These are phyloP conservation scores for Microstroma glucosiphilum DNA, from an alignment of 1,284 basidiomycete genomes.

Conservation along the genomic window DNA sequence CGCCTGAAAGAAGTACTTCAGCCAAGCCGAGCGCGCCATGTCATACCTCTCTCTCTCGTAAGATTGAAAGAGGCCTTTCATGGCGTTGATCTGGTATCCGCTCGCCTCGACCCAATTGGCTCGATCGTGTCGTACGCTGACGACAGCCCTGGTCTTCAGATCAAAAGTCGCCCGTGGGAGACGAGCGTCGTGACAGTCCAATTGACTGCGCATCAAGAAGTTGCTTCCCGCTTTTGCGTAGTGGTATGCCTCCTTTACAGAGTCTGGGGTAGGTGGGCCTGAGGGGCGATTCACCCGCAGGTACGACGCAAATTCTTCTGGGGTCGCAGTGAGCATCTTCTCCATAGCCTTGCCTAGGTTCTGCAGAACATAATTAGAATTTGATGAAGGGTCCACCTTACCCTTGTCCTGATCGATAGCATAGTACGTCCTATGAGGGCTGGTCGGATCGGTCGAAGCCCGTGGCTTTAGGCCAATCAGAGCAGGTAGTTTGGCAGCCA, in stretches of 20 bases:
- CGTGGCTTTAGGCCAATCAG: slow-evolving; percentile 59
- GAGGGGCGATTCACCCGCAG: slow-evolving; percentile 54
- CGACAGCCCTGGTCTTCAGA: slow-evolving; percentile 84
- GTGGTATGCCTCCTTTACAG: slow-evolving; percentile 35
- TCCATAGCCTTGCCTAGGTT: slow-evolving; percentile 77
- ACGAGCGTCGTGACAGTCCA: slow-evolving; percentile 76
- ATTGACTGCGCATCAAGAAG: slow-evolving; percentile 88
- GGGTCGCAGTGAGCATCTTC: slow-evolving; percentile 71
- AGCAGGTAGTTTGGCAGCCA: slow-evolving; percentile 72
- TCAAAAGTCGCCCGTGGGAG: slow-evolving; percentile 89
- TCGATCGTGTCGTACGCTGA: slow-evolving; percentile 77
- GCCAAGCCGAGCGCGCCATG: slow-evolving; percentile 81
- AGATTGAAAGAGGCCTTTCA: slow-evolving; percentile 40
- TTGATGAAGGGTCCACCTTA: slow-evolving; percentile 28
- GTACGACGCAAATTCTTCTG: slow-evolving; percentile 63
- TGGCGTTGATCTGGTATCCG: slow-evolving; percentile 47
- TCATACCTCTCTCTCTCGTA: slow-evolving; percentile 57
- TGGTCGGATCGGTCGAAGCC: not conserved
- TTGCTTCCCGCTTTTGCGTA: slow-evolving; percentile 59
- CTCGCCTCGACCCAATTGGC: slow-evolving; percentile 65
- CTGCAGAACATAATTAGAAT: slow-evolving; percentile 44
- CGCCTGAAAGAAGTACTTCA: slow-evolving; percentile 93
- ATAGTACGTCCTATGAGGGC: slow-evolving; percentile 55
- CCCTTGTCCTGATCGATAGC: slow-evolving; percentile 69
- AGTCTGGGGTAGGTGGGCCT: not conserved